Conservation (phyloP, 1,284 basidiomycete species). For the Cutaneotrichosporon arboriforme region DNA sequence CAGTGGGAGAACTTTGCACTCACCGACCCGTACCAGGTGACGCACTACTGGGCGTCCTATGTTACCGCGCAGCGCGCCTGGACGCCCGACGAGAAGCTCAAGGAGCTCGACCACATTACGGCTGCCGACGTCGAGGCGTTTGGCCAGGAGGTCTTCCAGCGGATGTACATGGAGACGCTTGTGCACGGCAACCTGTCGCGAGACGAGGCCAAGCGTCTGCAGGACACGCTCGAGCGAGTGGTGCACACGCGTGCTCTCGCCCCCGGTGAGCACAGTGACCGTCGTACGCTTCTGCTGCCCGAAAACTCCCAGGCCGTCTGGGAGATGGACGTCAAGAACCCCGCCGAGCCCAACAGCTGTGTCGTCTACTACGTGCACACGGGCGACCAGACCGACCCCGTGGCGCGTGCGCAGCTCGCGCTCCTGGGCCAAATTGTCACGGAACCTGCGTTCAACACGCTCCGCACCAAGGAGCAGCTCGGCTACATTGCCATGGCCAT, state of each 20-base stretch:
- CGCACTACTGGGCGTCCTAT: constrained; percentile 72
- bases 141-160: constrained; percentile 59
- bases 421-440: constrained; percentile 65
- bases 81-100: constrained; percentile 75
- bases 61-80: constrained; percentile 66
- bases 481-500: constrained; percentile 78
- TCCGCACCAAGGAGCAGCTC: constrained; percentile 95
- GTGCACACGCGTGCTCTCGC: constrained; percentile 59
- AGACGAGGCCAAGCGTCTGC: constrained; percentile 70
- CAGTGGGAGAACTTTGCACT: constrained; percentile 80
- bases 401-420: constrained; percentile 40
- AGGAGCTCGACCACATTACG: constrained; percentile 65
- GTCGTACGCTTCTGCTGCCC: constrained; percentile 64
- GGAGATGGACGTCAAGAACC: constrained; percentile 69
- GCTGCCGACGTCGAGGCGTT: constrained; percentile 68
- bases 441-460: constrained; percentile 87
- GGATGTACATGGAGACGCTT: constrained; percentile 69
- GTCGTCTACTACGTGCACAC: constrained; percentile 73
- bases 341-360: constrained; percentile 79
- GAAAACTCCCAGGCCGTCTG: constrained; percentile 65
- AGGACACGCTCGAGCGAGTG: constrained; percentile 65
- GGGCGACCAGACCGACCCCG: constrained; percentile 53
- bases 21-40: constrained; percentile 74
- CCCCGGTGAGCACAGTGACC: constrained; percentile 55
- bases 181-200: constrained; percentile 80